A percentile compares a stretch with the other conserved stretches of the same genome.
These are phyloP conservation scores for Mycena rebaudengoi DNA, from an alignment of 768 basidiomycete genomes.

Conservation along the genomic window DNA sequence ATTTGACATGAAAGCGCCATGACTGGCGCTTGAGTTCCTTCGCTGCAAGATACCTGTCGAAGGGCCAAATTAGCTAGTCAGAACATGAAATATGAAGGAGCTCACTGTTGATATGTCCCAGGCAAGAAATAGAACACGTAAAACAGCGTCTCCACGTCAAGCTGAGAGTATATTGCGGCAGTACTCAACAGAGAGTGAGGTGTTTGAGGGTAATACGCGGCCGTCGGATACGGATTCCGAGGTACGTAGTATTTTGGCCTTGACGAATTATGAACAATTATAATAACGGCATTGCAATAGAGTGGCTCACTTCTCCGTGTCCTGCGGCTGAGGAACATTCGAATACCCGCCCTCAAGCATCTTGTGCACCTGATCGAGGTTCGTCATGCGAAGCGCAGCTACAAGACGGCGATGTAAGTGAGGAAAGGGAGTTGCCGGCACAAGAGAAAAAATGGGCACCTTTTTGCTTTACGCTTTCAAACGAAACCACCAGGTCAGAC, in stretches of 20 bases:
- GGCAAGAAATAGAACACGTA: constrained; percentile 99
- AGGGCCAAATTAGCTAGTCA: constrained; percentile 8
- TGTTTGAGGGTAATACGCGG: constrained; percentile 92
- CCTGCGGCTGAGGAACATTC: constrained; percentile 89
- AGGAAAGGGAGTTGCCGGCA: not conserved
- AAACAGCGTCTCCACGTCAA: constrained; percentile 97
- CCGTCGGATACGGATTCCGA: constrained; percentile 89
- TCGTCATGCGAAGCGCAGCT: constrained; percentile 86
- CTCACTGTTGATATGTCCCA: constrained; percentile 97
- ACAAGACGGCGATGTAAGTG: constrained; percentile 4
- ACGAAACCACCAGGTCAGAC: constrained; percentile 92
- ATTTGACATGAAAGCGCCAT: constrained; percentile 99
- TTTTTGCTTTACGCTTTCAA: constrained; percentile 97
- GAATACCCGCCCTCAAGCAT: constrained; percentile 92
- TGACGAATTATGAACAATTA: constrained; percentile 16
- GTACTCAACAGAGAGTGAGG: constrained; percentile 84
- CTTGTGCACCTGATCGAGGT: constrained; percentile 90
- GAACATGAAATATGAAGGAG: constrained; percentile 23
- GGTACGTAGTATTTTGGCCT: constrained; percentile 98
- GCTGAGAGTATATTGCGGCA: constrained; percentile 84
- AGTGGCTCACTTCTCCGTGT: constrained; percentile 86
- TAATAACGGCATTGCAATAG: constrained; percentile 5
- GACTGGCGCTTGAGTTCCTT: constrained; percentile 97
- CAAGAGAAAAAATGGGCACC: constrained; percentile 56
- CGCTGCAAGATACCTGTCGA: constrained; percentile 86